Conservation (phyloP, 2,329 filamentous ascomycete species). For the Arthrinium phaeospermum region DNA sequence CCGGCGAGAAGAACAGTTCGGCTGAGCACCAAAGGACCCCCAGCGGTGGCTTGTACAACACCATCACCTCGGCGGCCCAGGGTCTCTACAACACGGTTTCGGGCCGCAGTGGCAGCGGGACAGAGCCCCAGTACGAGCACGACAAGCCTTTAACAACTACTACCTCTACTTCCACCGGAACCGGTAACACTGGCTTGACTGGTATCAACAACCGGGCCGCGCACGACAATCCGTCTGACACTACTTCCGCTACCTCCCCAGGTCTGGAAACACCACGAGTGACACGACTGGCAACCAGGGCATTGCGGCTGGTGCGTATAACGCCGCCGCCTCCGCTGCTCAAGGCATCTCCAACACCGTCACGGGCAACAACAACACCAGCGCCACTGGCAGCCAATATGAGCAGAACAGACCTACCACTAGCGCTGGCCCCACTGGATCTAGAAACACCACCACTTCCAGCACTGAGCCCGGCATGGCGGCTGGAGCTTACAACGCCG, state of each 20-base stretch:
- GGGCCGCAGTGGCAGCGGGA: neutral
- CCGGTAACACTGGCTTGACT: too few relatives aligned
- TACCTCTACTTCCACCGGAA: neutral
- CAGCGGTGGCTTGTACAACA: slow-evolving; percentile 27
- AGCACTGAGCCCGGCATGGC: neutral
- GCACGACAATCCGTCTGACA: neutral
- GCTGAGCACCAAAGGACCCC: slow-evolving; percentile 25
- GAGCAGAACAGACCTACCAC: neutral
- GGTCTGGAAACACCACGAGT: neutral
- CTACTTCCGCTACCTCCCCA: neutral
- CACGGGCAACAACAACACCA: too few relatives aligned
- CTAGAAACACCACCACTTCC: neutral
- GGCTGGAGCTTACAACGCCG: neutral
- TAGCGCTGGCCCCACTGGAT: neutral
- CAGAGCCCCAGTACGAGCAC: neutral
- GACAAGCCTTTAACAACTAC: neutral
- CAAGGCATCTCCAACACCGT: neutral
- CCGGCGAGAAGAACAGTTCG: neutral
- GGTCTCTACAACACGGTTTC: neutral
- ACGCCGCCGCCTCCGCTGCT: neutral
- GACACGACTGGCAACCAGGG: neutral
- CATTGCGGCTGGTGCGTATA: neutral
- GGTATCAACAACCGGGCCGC: neutral
- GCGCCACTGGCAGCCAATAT: neutral
- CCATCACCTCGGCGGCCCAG: slow-evolving; percentile 15